Evolutionary conservation across 495 filamentous ascomycete genomes (phyloP).

Genomic region (Mytilinidion resinicola): DNA sequence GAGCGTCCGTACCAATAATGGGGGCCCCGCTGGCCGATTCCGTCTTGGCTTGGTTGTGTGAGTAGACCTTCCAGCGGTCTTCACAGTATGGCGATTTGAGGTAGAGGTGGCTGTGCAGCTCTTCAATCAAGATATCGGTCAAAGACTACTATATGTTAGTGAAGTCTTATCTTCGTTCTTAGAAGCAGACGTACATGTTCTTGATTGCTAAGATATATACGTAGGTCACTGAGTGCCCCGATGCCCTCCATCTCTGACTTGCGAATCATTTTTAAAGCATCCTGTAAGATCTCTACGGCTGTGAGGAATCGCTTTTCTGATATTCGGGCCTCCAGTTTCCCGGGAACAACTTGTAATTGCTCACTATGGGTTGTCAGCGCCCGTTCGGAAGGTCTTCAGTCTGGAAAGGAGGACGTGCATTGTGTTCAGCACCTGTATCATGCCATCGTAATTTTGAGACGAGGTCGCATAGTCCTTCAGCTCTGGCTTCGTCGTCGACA

Average conservation of each 20-base stretch:
- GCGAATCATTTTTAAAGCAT: constrained; percentile 72
- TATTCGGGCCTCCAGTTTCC: constrained; percentile 85
- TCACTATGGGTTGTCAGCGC: constrained; percentile 38
- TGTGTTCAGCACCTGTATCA: constrained; percentile 74
- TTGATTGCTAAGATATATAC: constrained; percentile 85
- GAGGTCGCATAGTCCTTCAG: constrained; percentile 77
- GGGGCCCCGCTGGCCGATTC: constrained; percentile 14
- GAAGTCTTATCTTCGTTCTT: constrained; percentile 13
- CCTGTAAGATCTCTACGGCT: constrained; percentile 86
- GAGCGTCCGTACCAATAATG: background rate
- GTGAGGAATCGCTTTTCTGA: constrained; percentile 93
- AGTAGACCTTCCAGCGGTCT: constrained; percentile 78
- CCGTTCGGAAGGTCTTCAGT: constrained; percentile 21
- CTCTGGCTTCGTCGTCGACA: constrained; percentile 84
- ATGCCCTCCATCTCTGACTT: constrained; percentile 88
- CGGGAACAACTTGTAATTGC: constrained; percentile 82
- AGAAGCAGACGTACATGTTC: constrained; percentile 44
- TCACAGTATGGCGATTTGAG: constrained; percentile 95
- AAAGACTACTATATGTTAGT: constrained; percentile 46
- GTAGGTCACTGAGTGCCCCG: constrained; percentile 77
- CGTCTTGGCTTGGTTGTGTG: constrained; percentile 28
- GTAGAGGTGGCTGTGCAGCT: constrained; percentile 94
- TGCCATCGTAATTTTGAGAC: constrained; percentile 85
- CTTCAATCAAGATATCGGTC: constrained; percentile 91
- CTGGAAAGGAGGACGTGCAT: constrained; percentile 38